Base-by-base conservation (phyloP, 345 rosid species). In the Isatis tinctoria region DNA sequence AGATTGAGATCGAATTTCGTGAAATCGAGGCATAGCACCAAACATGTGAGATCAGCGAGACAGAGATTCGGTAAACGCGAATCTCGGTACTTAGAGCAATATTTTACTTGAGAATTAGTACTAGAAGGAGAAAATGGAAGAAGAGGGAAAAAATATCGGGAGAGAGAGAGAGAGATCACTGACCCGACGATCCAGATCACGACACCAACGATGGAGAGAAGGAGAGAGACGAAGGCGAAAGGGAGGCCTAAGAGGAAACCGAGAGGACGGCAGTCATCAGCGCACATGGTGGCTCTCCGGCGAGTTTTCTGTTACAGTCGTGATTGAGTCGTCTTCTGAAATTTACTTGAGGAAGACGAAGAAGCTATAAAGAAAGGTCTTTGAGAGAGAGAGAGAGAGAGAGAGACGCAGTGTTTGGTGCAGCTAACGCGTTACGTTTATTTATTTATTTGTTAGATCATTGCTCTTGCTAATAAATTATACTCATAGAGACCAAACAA, bases 171-270 rank as follows among this genome's bases (percentile, higher is more conserved):
- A 17, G 44, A 56, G 14, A 27, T 35, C 1, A 84, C 88, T 41
- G 41, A 91, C 97, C 97, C 97, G 62, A 90, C 83, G 64, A 90
- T 88, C 97, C 98, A 88, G 61, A 87, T 70, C 32, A 87, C 41
- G 39, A 94, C 72, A 60, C 96, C 96, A 53, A 94, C 74, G 28
- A 91, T 70, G 57, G 97, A 91, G 84, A 91, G 71, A 41, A 91
- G 53, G 41, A 94, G 87, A 64, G 96, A 78, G 56, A 94, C 84
- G 36, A 94, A 82, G 49, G 96, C 92, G 66, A 90, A 94, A 45
- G 98, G 97, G 20, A 91, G 96, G 26, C 96, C 97, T 61, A 91
- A 77, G 20, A 94, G 92, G 76, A 94, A 91, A 59, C 93, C 98
- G 43, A 90, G 76, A 10, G 97, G 93, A 74, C 90, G 83, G 75